Base-by-base conservation (phyloP, 331 rosid genomes). In the Dryas integrifolia region DNA sequence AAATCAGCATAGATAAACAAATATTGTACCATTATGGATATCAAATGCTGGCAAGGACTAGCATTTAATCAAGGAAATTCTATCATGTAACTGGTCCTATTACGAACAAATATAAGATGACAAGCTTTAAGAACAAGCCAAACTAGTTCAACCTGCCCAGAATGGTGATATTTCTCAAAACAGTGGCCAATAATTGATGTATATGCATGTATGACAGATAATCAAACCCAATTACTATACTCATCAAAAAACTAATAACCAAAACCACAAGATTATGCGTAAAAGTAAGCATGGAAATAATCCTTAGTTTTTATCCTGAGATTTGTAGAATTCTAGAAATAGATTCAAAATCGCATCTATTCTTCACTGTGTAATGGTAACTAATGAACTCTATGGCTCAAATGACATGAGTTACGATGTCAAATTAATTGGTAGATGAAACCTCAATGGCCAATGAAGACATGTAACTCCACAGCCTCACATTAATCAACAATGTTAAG, bases 1-100 rank as follows among this genome's bases (percentile, higher is more conserved):
- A 73, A 77, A 56, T 52, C 69, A 74, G 59, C 47, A 41, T 46
- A 61, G 67, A 44, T 52, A 65, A 11, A 52, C 26, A 51, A 60
- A 6, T 46, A n/a, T 14, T 38, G 10, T n/a, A 71, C 18, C 13
- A 62, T 16, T 8, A 41, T 63, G 4, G 39, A 40, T 64, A 65
- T 57, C 44, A 15, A 14, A 60, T 7, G 44, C 38, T 10, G 52
- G 48, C 16, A 51, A 43, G 38, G 58, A 51, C 35, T 41, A 30
- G 24, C 35, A 52, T 50, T n/a, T 21, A 50, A 61, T 40, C 41
- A 43, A 41, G 10, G 9, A 43, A 55, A 3, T 14, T 26, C n/a
- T 5, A 8, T 30, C 12, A 56, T 5, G 61, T 40, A 26, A 38
- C 44, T 26, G 66, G 24, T 55, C 18, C 21, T 47, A 7, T 1